Conservation (phyloP, 2,329 filamentous ascomycete genomes). For the Fusarium liriodendri region DNA sequence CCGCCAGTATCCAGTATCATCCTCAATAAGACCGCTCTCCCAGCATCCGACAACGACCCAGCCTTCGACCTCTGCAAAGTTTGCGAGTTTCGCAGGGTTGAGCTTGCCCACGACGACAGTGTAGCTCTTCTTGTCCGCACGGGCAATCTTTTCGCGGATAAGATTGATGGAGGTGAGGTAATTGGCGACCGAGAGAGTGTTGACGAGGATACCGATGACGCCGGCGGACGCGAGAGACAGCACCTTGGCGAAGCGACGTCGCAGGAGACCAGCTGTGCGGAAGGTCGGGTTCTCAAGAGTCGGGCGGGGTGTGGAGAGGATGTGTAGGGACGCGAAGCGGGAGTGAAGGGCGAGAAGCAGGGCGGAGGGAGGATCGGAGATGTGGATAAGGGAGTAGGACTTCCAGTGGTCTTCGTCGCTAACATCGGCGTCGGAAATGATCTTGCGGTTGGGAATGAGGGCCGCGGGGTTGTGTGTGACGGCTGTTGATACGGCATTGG, state of each 20-base stretch:
- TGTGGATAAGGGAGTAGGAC: conserved; percentile 83
- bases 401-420: conserved; percentile 61
- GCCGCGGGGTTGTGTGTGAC: conserved; percentile 84
- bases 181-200: conserved; percentile 91
- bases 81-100: conserved; percentile 94
- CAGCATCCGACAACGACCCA: conserved; percentile 99
- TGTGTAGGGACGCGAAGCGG: conserved; percentile 81
- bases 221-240: conserved; percentile 83
- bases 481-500: conserved; percentile 73
- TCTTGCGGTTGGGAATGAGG: conserved; percentile 83
- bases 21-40: conserved; percentile 94
- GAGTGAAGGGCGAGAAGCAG: conserved; percentile 89
- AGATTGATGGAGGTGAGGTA: conserved; percentile 85
- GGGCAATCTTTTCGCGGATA: conserved; percentile 77
- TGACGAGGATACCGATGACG: conserved; percentile 94
- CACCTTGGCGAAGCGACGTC: conserved; percentile 88
- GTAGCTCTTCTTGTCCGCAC: conserved; percentile 93
- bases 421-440: conserved; percentile 60
- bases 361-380: conserved; percentile 82
- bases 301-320: conserved; percentile 75
- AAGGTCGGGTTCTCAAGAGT: conserved; percentile 58
- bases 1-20: conserved; percentile 82
- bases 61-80: conserved; percentile 93
- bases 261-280: conserved; percentile 69
- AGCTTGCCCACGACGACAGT: conserved; percentile 97